Conservation (phyloP, 108 stramenopile species). For the Cylindrotheca fusiformis region DNA sequence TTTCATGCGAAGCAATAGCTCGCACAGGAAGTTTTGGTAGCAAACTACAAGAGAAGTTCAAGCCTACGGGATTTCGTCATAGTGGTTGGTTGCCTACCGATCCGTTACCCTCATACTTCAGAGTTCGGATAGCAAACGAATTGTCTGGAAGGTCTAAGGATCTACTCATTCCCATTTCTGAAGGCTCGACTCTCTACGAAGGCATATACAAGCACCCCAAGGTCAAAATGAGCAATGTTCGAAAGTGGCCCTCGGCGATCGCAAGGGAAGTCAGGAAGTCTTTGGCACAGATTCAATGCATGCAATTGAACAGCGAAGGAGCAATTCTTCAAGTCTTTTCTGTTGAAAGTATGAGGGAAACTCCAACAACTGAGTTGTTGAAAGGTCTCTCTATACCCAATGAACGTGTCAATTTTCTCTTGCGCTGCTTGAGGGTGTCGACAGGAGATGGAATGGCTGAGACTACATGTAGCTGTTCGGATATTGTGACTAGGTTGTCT, state of each 20-base stretch:
- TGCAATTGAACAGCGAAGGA: too few species aligned
- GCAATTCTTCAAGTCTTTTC: constrained; percentile 23
- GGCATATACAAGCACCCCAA: constrained; percentile 15
- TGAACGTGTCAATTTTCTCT: too few species aligned
- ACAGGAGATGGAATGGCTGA: too few species aligned
- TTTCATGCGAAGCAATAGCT: background rate
- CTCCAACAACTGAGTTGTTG: too few species aligned
- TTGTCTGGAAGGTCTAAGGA: constrained; percentile 16
- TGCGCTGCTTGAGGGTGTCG: too few species aligned
- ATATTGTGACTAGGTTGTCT: too few species aligned
- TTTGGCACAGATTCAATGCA: constrained; percentile 18
- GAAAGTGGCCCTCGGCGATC: constrained; percentile 26
- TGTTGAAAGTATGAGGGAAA: constrained; percentile 26
- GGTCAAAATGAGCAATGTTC: constrained; percentile 26
- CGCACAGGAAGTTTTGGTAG: background rate
- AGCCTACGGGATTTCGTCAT: background rate
- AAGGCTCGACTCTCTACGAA: constrained; percentile 13
- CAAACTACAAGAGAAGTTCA: background rate
- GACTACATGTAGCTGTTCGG: too few species aligned
- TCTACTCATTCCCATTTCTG: constrained; percentile 6
- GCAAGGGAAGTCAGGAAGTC: constrained; percentile 15
- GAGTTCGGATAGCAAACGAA: constrained; percentile 21
- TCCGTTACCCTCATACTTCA: background rate
- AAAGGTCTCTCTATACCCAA: too few species aligned
- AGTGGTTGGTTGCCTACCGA: background rate